A percentile compares a stretch with the other conserved stretches of the same genome.
These are phyloP conservation scores for Rugonectria rugulosa DNA, from an alignment of 2,329 filamentous ascomycete genomes.

Conservation along the genomic window DNA sequence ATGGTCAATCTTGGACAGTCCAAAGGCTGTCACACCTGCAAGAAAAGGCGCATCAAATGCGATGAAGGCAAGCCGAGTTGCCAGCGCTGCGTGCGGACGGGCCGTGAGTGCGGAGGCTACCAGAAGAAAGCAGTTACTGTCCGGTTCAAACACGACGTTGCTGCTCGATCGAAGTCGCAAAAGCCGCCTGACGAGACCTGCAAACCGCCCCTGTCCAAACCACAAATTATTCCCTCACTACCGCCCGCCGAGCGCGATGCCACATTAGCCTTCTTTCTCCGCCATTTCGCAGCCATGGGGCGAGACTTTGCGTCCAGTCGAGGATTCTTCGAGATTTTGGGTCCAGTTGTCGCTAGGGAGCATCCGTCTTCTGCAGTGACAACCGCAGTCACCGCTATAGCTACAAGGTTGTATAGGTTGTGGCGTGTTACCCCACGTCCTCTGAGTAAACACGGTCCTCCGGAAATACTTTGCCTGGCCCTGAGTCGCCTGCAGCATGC, in stretches of 20 bases:
- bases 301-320: conserved; percentile 11
- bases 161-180: not conserved
- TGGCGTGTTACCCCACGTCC: too few species aligned
- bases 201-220: not conserved
- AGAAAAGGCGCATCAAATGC: conserved; percentile 20
- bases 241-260: conserved; percentile 12
- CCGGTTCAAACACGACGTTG: conserved; percentile 16
- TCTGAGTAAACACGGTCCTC: too few species aligned
- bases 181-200: not conserved
- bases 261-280: conserved; percentile 18
- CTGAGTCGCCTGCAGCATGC: conserved; percentile 12
- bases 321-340: conserved; percentile 21
- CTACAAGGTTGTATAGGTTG: conserved; percentile 9
- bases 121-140: conserved; percentile 5
- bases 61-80: conserved; percentile 24
- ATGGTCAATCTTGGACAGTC: conserved; percentile 26
- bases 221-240: conserved; percentile 1
- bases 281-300: conserved; percentile 10
- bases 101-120: conserved; percentile 23
- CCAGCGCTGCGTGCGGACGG: conserved; percentile 8
- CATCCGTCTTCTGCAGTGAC: conserved; percentile 9
- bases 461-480: conserved; percentile 5
- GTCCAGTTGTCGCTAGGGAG: conserved; percentile 13
- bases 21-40: conserved; percentile 24
- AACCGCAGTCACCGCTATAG: conserved; percentile 15